Percentiles rank a stretch among this genome's conserved stretches.
These are phyloP conservation scores for Vaccinium vitisidaea DNA, from an alignment of 148 eudicot genomes.

Conservation along the genomic window DNA sequence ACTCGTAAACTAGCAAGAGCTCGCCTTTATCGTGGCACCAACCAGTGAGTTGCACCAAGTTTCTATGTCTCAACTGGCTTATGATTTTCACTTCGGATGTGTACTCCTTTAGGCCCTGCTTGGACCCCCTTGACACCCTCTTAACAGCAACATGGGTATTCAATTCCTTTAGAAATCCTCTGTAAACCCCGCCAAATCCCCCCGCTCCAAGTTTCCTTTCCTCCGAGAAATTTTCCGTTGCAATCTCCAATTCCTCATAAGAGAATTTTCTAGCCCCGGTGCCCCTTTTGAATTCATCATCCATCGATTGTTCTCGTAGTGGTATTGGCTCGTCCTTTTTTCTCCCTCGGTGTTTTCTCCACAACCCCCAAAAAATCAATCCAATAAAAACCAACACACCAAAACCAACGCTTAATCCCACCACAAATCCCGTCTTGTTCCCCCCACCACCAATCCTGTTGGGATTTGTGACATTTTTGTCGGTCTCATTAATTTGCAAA, in stretches of 20 bases:
- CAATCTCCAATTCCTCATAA: not conserved
- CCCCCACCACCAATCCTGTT: not conserved
- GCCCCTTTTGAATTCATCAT: not conserved
- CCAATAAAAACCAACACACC: not conserved
- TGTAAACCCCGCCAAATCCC: not conserved
- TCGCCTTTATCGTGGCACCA: slow-evolving; percentile 33
- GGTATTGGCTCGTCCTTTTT: not conserved
- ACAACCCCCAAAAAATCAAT: not conserved
- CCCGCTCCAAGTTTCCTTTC: slow-evolving; percentile 15
- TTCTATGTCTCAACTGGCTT: slow-evolving; percentile 40
- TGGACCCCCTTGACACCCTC: slow-evolving; percentile 17
- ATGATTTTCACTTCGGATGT: slow-evolving; percentile 40
- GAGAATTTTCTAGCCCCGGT: not conserved
- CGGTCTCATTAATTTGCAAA: not conserved
- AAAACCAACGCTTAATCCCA: not conserved
- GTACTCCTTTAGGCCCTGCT: slow-evolving; percentile 40
- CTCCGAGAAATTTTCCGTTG: not conserved
- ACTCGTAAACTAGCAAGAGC: slow-evolving; percentile 30
- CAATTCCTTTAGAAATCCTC: not conserved
- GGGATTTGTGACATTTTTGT: not conserved
- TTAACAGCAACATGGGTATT: slow-evolving; percentile 32
- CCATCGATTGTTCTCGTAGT: not conserved
- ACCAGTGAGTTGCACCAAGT: slow-evolving; percentile 37
- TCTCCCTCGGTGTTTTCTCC: not conserved
- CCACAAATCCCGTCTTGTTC: not conserved